phyloP scores from a whole-genome alignment of 228 moss, liverwort and hornwort species.

The Sphagnum fallax region DNA sequence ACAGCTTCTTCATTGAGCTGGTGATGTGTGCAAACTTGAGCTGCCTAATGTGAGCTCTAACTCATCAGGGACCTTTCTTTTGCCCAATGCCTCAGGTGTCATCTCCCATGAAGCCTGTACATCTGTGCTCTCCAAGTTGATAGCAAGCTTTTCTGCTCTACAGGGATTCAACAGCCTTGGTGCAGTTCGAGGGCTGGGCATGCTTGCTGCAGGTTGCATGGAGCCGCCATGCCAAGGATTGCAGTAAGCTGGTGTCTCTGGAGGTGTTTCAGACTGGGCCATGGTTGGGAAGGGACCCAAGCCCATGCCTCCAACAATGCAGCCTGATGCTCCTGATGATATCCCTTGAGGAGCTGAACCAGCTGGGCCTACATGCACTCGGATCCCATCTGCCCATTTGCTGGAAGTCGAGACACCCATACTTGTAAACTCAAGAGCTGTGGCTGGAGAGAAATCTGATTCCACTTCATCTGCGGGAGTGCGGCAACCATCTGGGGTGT shows the following conservation, averaged over 20 bases:
- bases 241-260: constrained; percentile 18
- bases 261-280: constrained; percentile 25
- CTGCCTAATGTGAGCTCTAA: constrained; percentile 80
- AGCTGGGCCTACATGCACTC: constrained; percentile 41
- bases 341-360: constrained; percentile 29
- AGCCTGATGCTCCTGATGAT: constrained; percentile 28
- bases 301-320: constrained; percentile 40
- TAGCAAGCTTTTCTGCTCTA: constrained; percentile 37
- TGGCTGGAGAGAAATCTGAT: constrained; percentile 48
- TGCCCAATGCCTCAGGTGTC: constrained; percentile 34
- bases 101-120: constrained; percentile 29
- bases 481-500: constrained; percentile 68
- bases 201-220: constrained; percentile 46
- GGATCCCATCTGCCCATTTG: constrained; percentile 87
- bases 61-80: constrained; percentile 64
- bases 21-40: constrained; percentile 24
- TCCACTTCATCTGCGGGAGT: constrained; percentile 77
- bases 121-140: constrained; percentile 65
- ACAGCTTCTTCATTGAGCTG: too few relatives aligned
- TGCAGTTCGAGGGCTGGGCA: constrained; percentile 57
- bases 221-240: constrained; percentile 60
- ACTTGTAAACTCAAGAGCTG: constrained; percentile 65
- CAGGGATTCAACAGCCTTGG: constrained; percentile 35
- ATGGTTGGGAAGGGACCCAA: constrained; percentile 45
- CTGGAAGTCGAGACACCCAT: constrained; percentile 54